Conservation (phyloP, 768 basidiomycete genomes). For the Fibroporia radiculosa region DNA sequence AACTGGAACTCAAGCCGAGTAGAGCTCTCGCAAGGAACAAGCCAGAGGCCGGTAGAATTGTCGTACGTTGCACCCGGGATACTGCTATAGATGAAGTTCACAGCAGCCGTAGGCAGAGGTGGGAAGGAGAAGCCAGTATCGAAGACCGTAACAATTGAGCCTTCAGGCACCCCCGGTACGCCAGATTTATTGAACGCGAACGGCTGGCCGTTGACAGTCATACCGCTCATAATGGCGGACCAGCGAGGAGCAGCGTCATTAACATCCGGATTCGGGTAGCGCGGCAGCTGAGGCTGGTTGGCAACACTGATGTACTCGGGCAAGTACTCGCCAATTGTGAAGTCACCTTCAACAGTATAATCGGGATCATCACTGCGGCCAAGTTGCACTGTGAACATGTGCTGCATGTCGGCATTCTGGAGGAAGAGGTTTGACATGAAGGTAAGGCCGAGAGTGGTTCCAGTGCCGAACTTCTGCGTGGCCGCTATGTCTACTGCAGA, state of each 20-base stretch:
- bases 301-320: constrained; percentile 12
- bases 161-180: constrained; percentile 12
- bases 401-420: constrained; percentile 15
- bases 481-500: constrained; percentile 50
- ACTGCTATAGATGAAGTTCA: constrained; percentile 24
- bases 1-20: constrained; percentile 24
- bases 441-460: constrained; percentile 12
- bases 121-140: constrained; percentile 24
- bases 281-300: constrained; percentile 25
- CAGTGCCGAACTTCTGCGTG: constrained; percentile 6
- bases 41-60: constrained; percentile 16
- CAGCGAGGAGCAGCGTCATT: constrained; percentile 42
- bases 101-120: constrained; percentile 18
- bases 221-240: constrained; percentile 24
- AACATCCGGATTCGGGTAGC: constrained; percentile 23
- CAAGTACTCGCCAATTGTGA: constrained; percentile 22
- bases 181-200: constrained; percentile 34
- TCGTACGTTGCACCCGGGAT: constrained; percentile 23
- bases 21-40: constrained; percentile 24
- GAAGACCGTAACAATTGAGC: constrained; percentile 20
- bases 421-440: constrained; percentile 19
- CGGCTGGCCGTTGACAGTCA: constrained; percentile 46
- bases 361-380: constrained; percentile 16
- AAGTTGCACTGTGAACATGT: constrained; percentile 21
- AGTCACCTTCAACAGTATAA: constrained; percentile 18